These are phyloP conservation scores for Solanum hybrid DNA, from an alignment of 305 asterid species.

Conservation along the genomic window DNA sequence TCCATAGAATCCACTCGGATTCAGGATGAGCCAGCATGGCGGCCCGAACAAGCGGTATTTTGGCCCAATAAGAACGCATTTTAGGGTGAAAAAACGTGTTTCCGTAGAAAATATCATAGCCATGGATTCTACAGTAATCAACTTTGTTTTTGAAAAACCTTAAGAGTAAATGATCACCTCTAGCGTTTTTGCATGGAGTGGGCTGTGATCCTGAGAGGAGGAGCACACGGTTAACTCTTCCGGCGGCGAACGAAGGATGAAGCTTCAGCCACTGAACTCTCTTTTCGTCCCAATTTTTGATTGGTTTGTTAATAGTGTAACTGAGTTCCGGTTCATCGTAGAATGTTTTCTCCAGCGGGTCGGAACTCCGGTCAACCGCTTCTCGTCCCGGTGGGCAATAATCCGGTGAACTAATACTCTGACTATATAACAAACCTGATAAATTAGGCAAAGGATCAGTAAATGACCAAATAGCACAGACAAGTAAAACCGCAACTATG, in stretches of 20 bases:
- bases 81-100: conserved; percentile 42
- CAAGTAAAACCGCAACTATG: conserved; percentile 10
- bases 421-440: conserved; percentile 16
- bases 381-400: conserved; percentile 6
- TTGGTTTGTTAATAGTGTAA: conserved; percentile 42
- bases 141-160: conserved; percentile 72
- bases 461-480: conserved; percentile 31
- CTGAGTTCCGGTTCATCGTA: conserved; percentile 46
- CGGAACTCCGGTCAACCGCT: conserved; percentile 16
- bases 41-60: conserved; percentile 48
- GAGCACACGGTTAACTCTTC: conserved; percentile 24
- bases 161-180: conserved; percentile 54
- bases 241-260: conserved; percentile 22
- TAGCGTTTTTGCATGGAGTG: conserved; percentile 40
- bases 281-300: conserved; percentile 54
- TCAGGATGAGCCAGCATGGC: conserved; percentile 80
- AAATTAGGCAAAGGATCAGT: conserved; percentile 24
- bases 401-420: not conserved
- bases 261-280: conserved; percentile 41
- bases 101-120: conserved; percentile 51
- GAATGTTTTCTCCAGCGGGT: conserved; percentile 31
- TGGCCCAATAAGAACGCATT: conserved; percentile 62
- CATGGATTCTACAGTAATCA: conserved; percentile 65
- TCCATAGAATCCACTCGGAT: conserved; percentile 63
- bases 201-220: conserved; percentile 66